These are phyloP conservation scores for Tetraselmis striata DNA, from an alignment of 139 green algal genomes.

Conservation along the genomic window DNA sequence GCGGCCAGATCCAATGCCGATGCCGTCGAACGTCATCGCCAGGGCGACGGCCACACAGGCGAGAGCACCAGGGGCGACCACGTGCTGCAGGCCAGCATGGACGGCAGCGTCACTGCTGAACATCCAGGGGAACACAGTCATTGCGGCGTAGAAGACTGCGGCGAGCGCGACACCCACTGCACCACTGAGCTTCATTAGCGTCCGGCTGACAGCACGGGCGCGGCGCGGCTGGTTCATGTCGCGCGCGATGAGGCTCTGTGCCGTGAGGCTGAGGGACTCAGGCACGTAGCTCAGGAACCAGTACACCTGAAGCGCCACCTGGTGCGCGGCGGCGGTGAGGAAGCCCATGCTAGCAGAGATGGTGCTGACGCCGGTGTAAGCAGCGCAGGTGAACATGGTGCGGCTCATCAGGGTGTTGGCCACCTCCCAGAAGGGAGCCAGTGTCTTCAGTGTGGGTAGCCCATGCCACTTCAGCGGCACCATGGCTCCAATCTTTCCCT, in stretches of 20 bases:
- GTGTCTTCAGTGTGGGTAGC: constrained; percentile 12
- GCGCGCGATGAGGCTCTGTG: constrained; percentile 52
- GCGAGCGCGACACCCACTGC: constrained; percentile 28
- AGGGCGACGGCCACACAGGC: constrained; percentile 26
- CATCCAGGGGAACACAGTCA: constrained; percentile 18
- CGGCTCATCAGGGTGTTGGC: constrained; percentile 36
- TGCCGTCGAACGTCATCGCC: constrained; percentile 55
- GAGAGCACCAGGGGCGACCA: constrained; percentile 18
- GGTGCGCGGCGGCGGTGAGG: constrained; percentile 40
- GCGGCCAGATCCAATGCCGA: constrained; percentile 35
- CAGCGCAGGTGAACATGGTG: constrained; percentile 45
- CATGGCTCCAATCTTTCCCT: constrained; percentile 5
- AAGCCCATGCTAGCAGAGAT: constrained; percentile 26
- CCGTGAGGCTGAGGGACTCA: constrained; percentile 54
- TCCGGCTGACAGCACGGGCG: constrained; percentile 14
- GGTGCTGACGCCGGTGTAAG: constrained; percentile 41
- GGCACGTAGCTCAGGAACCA: constrained; percentile 62
- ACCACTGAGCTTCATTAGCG: constrained; percentile 26
- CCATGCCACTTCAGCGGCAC: constrained; percentile 31
- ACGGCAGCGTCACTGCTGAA: constrained; percentile 41
- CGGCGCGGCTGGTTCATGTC: constrained; percentile 18
- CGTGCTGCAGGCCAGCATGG: constrained; percentile 7
- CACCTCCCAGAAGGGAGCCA: constrained; percentile 34
- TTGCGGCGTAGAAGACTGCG: constrained; percentile 5
- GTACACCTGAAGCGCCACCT: constrained; percentile 59